A percentile compares a stretch with the other conserved stretches of the same genome.
These are phyloP conservation scores for Colletotrichum melonis DNA, from an alignment of 2,329 filamentous ascomycete species.

Conservation along the genomic window DNA sequence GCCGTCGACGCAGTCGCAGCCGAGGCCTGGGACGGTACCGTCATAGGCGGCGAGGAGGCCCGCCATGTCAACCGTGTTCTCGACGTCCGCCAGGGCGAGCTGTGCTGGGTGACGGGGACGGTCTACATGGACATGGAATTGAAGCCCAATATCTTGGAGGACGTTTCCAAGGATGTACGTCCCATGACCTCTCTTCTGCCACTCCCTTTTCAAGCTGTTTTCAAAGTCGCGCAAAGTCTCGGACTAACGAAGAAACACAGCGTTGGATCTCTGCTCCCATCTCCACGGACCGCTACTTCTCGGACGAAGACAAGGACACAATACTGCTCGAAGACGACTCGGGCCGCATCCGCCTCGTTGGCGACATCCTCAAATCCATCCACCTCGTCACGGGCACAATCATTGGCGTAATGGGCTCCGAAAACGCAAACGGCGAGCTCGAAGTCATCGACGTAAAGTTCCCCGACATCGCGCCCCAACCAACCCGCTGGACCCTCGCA, in stretches of 20 bases:
- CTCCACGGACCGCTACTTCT: conserved; percentile 80
- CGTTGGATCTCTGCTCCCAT: conserved; percentile 90
- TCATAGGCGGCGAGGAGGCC: conserved; percentile 81
- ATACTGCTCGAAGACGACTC: conserved; percentile 97
- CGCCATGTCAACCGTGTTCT: conserved; percentile 87
- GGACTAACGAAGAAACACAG: conserved; percentile 54
- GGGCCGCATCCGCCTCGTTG: conserved; percentile 84
- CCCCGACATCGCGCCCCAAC: conserved; percentile 86
- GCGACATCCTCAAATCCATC: conserved; percentile 73
- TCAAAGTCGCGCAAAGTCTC: too few relatives aligned
- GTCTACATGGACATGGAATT: conserved; percentile 97
- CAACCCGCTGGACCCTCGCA: conserved; percentile 80
- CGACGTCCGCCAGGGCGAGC: conserved; percentile 92
- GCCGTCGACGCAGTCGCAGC: conserved; percentile 79
- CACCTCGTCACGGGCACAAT: conserved; percentile 93
- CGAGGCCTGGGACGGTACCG: conserved; percentile 81
- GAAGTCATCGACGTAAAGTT: conserved; percentile 92
- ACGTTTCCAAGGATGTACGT: conserved; percentile 89
- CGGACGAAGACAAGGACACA: conserved; percentile 68
- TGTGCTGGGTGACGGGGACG: conserved; percentile 95
- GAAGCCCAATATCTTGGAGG: conserved; percentile 95
- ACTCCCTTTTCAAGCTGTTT: not conserved
- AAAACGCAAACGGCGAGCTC: conserved; percentile 91
- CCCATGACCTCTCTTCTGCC: not conserved
- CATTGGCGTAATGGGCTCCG: conserved; percentile 92